Base-by-base conservation (phyloP, 2,329 filamentous ascomycete genomes). In the Samsoniella hepiali region DNA sequence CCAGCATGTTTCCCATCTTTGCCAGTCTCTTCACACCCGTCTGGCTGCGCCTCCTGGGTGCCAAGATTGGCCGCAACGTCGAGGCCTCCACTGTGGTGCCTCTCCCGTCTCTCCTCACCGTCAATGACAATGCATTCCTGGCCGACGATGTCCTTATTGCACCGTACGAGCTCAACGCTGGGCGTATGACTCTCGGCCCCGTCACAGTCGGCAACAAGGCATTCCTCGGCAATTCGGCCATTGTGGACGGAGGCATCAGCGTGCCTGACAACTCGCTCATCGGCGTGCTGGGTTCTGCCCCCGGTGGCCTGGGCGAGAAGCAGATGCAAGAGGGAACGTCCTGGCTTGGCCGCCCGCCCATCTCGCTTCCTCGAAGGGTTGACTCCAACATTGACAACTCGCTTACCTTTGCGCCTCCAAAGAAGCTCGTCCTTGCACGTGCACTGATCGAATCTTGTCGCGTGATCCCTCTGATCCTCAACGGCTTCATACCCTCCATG, bases 141-240 rank as follows among this genome's bases (percentile, higher is more conserved):
- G 67, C 68, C 45, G 68, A 69, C 54, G 67, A 69, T 32, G 68
- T 68, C 1, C 34, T 66, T 3, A 49, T 67, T 22, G 66, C 68
- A 13, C 67, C 68, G 6, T 67, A 63, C 47, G 66, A 65, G 45
- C 64, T 68, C 27, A 34, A 42, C 15, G 50, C n/a, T 7, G 67
- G 67, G 8, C 57, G 47, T 2, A 61, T 68, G n/a, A 64, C 57
- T 6, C 11, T 68, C 9, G 67, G 67, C 6, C 38, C 61, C 10
- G 58, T 63, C 4, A 58, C 66, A 0, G 58, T 68, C 6, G 68
- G 66, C 6, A 49, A 32, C 10, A 65, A 64, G 63, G 42, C 67
- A 0, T 69, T 69, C 49, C 64, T 68, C 10, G 68, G 68, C 7
- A 69, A 69, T 55, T 69, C 68, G 22, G 68, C 62, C 44, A 68